Conservation (phyloP, 2,329 filamentous ascomycete genomes). For the Phoma sp. region DNA sequence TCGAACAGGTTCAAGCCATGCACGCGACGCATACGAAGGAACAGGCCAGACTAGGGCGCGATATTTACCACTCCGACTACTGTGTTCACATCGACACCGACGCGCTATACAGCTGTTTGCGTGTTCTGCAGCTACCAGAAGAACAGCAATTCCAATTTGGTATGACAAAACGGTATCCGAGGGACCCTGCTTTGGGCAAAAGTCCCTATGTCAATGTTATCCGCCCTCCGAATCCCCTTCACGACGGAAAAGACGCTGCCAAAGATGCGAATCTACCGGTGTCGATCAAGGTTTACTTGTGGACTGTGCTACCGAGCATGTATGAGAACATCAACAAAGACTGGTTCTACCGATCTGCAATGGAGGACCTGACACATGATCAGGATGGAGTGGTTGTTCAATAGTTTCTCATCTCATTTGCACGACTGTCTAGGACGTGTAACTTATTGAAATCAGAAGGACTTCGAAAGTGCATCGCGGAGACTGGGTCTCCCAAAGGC, state of each 20-base stretch:
- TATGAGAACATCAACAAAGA: conserved; percentile 1
- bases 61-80: conserved; percentile 1
- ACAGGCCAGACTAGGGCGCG: not conserved
- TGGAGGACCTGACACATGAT: conserved; percentile 1
- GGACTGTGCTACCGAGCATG: conserved; percentile 1
- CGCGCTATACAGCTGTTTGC: conserved; percentile 2
- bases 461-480: no score
- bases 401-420: not conserved
- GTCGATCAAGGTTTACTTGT: conserved; percentile 2
- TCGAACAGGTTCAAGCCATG: conserved; percentile 3
- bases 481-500: no score
- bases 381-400: conserved; percentile 1
- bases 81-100: conserved; percentile 3
- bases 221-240: not conserved
- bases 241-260: not conserved
- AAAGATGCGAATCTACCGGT: not conserved
- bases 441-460: no score
- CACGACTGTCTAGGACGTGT: not conserved
- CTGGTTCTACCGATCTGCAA: conserved; percentile 5
- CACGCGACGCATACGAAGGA: conserved; percentile 6
- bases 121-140: conserved; percentile 1
- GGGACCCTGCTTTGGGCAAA: conserved; percentile 1
- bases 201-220: conserved; percentile 7
- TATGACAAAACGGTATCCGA: conserved; percentile 1
- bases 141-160: conserved; percentile 4